phyloP scores from a whole-genome alignment of 23 red algal species.

The Gracilariopsis chorda region DNA sequence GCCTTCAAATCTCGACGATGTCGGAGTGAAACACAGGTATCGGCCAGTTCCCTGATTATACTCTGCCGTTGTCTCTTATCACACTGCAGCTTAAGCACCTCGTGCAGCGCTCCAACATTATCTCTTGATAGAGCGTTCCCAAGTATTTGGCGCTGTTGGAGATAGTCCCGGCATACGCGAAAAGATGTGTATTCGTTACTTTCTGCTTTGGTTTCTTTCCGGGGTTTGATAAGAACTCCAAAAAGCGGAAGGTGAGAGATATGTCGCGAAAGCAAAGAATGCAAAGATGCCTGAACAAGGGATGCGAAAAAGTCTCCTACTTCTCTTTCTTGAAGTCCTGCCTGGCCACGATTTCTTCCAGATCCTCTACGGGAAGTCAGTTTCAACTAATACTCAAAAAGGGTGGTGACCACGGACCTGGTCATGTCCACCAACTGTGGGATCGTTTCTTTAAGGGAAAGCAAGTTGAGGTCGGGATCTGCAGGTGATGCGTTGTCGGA shows the following conservation, averaged over 20 bases:
- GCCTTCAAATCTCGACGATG: background rate
- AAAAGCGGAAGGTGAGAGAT: conserved; percentile 47
- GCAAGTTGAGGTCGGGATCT: background rate
- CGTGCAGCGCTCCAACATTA: conserved; percentile 2
- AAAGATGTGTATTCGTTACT: background rate
- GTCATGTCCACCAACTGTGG: background rate
- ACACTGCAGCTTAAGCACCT: background rate
- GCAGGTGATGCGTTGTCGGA: background rate
- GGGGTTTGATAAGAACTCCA: conserved; percentile 10
- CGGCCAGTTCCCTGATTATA: background rate
- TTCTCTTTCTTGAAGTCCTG: background rate
- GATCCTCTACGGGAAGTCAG: background rate
- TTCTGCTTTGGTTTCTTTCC: background rate
- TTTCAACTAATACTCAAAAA: background rate
- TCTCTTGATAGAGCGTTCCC: background rate
- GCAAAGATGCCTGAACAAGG: conserved; percentile 39
- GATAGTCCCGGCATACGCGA: conserved; percentile 1
- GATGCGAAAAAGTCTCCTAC: conserved; percentile 26
- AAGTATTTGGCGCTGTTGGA: conserved; percentile 14
- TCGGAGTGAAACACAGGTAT: background rate
- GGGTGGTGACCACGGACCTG: background rate
- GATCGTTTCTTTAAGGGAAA: background rate
- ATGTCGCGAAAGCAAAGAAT: conserved; percentile 16
- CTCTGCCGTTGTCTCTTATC: background rate
- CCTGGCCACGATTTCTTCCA: background rate